Evolutionary conservation across 2,329 filamentous ascomycete species (phyloP), one percentile per base, ranked within the genome.

Genomic region (Xylaria sp.): DNA sequence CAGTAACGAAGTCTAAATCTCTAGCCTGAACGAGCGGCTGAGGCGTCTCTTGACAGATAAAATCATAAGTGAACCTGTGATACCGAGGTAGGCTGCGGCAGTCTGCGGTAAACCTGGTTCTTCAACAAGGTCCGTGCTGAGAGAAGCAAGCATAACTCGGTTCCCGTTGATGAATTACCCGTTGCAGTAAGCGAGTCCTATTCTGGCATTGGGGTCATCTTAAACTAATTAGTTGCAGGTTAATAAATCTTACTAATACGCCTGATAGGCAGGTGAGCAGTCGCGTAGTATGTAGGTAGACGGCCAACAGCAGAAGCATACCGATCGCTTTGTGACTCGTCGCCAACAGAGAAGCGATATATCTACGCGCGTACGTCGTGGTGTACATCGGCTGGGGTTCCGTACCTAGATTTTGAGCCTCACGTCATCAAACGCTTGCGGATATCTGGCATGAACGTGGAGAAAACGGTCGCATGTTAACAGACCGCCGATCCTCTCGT

Each of bases 371-470:
- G 55, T 69, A 54, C 61, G 54, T 56, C 55, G 32, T 55, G 24
- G 51, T 21, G 51, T 55, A 27, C 54, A 17, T 42, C 34, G 53
- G 61, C 62, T 66, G 64, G 47, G 69, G 63, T 67, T 60, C 67
- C 51, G 58, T 61, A 39, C n/a, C 34, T 42, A 61, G 42, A 69
- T 67, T 66, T 71, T 68, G 61, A 71, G 69, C 67, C 69, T 71
- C 66, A 71, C 53, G 61, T 64, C 58, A 68, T 65, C 53, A 55
- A 71, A 69, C 60, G 56, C 32, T 71, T 58, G 66, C 67, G 63
- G 69, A 71, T 71, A 71, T 71, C 66, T 69, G 58, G 69, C 69
- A 71, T 71, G 57, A 67, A 65, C 69, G 67, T 69, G 66, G 69
- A 69, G 63, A 71, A 70, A 66, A 47, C 19, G 69, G 69, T 60